Evolutionary conservation across 345 rosid species (phyloP), one percentile per base, ranked within the genome.

Genomic region (Citropsis articulata): DNA sequence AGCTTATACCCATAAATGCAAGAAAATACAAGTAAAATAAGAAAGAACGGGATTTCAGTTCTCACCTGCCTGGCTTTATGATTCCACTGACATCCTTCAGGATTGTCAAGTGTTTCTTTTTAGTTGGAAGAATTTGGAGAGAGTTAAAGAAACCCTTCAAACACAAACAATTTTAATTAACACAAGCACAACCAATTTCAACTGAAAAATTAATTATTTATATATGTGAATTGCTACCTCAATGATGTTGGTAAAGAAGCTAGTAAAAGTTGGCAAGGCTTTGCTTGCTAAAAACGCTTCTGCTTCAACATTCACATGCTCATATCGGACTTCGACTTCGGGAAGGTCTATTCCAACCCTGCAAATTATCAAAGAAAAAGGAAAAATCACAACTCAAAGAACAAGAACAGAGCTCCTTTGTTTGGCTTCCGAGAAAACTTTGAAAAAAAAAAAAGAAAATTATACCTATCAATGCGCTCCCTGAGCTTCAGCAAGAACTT

Each of bases 21-120:
- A 48, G 12, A 12, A 19, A 71, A 50, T 18, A 21, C 62, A 33
- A 69, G 25, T 6, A 25, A 69, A 69, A 33, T 50, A 24, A 27
- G 19, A 59, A 38, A 36, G 4, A 48, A 45, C 33, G 7, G n/a
- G 62, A 69, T 33, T 56, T 9, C 28, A 56, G 18, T 48, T 10
- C 67, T 57, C 73, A 93, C 97, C 94, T 89, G 72, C 90, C 85
- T 33, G 97, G 98, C 79, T 85, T 94, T 73, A 94, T 77, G 69
- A 92, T 78, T 77, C 98, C 98, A 25, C 89, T 91, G 60, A 90
- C 87, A 78, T 92, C 90, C 7, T 84, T 83, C 42, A 94, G 98
- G 78, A 94, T 91, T 24, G 86, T 82, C 45, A 90, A 63, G 35
- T 78, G 88, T 82, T 77, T 88, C 83, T 88, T 94, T 75, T 77